Base-by-base conservation (phyloP, 345 rosid genomes). In the Euphorbia lathyris region DNA sequence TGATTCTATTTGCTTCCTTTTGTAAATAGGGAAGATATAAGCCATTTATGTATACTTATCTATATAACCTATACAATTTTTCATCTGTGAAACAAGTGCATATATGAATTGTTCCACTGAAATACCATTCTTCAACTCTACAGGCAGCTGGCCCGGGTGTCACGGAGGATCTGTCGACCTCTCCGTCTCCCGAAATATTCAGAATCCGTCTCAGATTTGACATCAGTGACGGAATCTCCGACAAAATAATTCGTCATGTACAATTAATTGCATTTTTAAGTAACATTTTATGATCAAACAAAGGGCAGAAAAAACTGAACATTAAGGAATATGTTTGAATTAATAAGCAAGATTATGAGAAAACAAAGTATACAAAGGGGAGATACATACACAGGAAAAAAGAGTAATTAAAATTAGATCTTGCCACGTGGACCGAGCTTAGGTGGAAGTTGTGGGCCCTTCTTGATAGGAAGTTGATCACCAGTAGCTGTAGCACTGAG, bases 381-480 rank as follows among this genome's bases (percentile, higher is more conserved):
- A 67, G 74, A 30, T 76, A 78, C 75, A 81, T 74, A 74, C 62
- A 79, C 65, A 52, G 36, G 64, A 63, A 51, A 26, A 70, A 56
- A 20, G 57, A 63, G 47, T 16, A 68, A 67, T 4, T 11, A 69
- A n/a, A 70, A 30, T 89, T 83, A 89, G 83, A 88, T 86, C 84
- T 93, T 93, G 84, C 95, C 95, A 36, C 93, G 91, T 9, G 97
- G 98, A 9, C 97, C 97, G 2, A 72, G 86, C 90, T 91, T 91
- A 12, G 96, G 98, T 22, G 85, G 85, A 75, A 89, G 93, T 82
- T 91, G 97, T 14, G 97, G 98, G 45, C 97, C 97, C 80, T 89
- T 89, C 84, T 86, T 88, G 80, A 94, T 94, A 0, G 96, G 98
- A 51, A 94, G 85, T 75, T 91, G 77, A 74, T 89, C 91, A 0